A percentile compares a stretch with the other conserved stretches of the same genome.
phyloP scores from a whole-genome alignment of 805 yeast species.

The Yarrowia yakushimensis region DNA sequence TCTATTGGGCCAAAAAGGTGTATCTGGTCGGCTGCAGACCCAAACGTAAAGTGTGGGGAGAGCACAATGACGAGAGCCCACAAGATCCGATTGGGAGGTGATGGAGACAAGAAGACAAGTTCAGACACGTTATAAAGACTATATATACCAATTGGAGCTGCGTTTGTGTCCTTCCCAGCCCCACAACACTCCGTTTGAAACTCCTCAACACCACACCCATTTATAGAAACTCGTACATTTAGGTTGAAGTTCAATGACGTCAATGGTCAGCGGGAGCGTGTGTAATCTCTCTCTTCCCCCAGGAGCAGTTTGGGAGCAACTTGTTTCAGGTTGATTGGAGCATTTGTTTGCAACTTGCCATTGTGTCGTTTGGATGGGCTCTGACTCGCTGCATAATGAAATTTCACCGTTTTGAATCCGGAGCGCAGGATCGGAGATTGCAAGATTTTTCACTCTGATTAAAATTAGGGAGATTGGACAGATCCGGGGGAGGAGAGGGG shows the following conservation, averaged over 20 bases:
- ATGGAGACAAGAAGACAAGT: not conserved
- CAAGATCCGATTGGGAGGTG: not conserved
- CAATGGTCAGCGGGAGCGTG: constrained; percentile 12
- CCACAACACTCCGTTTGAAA: not conserved
- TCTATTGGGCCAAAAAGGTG: constrained; percentile 21
- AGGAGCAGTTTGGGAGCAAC: constrained; percentile 10
- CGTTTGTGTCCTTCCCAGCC: not conserved
- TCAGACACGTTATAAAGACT: no score
- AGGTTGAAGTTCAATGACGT: constrained; percentile 5
- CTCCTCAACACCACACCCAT: not conserved
- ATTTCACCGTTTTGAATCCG: no score
- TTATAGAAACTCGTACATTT: not conserved
- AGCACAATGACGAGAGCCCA: no score
- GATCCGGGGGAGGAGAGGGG: no score
- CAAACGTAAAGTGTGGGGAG: not conserved
- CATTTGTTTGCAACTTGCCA: no score
- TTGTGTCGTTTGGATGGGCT: no score
- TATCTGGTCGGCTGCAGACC: constrained; percentile 3
- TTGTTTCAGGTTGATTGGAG: not conserved
- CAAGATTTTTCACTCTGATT: no score
- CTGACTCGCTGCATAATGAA: no score
- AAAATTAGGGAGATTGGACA: no score
- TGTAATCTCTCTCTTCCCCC: not conserved
- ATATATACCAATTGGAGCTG: not conserved
- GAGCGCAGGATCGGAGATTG: no score